Evolutionary conservation across 805 yeast genomes (phyloP).

Genomic region (Saccharomycopsis babjevae): DNA sequence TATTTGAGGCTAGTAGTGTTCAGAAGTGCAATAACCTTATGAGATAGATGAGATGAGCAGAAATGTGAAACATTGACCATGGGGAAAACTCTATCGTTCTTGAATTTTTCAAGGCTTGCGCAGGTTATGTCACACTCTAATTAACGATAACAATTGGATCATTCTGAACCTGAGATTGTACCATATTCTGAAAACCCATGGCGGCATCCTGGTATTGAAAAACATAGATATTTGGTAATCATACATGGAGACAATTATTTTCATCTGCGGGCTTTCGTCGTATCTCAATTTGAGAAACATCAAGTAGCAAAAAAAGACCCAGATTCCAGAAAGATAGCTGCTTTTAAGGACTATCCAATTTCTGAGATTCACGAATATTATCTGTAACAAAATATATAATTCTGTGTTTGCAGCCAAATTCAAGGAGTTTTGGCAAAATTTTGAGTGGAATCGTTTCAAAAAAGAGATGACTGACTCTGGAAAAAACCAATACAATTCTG

Average conservation of each 20-base stretch:
- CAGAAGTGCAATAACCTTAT: too few relatives aligned
- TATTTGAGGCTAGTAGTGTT: too few relatives aligned
- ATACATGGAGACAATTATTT: conserved; percentile 37
- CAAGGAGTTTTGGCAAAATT: conserved; percentile 35
- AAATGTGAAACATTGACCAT: not conserved
- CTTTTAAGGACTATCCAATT: conserved; percentile 26
- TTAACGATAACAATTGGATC: conserved; percentile 1
- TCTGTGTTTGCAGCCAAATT: conserved; percentile 38
- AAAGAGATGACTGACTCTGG: conserved; percentile 20
- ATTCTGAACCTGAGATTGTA: conserved; percentile 4
- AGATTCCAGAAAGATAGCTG: conserved; percentile 22
- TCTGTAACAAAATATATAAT: conserved; percentile 31
- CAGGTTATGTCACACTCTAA: not conserved
- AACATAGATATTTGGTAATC: conserved; percentile 32
- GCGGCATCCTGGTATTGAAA: conserved; percentile 31
- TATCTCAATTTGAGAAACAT: conserved; percentile 52
- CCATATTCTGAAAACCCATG: conserved; percentile 17
- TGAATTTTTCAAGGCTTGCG: too few relatives aligned
- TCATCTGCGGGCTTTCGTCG: conserved; percentile 45
- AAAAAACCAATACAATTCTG: conserved; percentile 22
- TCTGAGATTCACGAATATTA: conserved; percentile 33
- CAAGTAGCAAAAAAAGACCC: conserved; percentile 31
- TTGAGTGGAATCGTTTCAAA: conserved; percentile 27
- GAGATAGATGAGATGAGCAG: too few relatives aligned
- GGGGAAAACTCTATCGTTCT: too few relatives aligned